Conservation (phyloP, 306 rosid species). For the Rosa lucieae region DNA sequence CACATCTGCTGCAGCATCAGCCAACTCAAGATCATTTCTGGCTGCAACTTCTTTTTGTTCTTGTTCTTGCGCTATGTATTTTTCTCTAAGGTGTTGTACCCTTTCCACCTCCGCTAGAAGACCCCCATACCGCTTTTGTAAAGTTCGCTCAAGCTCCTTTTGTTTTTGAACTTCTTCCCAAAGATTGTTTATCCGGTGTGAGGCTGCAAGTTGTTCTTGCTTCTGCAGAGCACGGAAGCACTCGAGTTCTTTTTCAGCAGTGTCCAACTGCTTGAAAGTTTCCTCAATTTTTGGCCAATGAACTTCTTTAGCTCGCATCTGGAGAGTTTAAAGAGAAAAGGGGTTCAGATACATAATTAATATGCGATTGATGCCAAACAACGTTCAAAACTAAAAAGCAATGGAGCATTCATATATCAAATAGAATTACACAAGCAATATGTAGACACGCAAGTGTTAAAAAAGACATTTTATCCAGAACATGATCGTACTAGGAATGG, state of each 20-base stretch:
- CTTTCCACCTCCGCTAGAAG: constrained; percentile 57
- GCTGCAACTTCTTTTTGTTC: constrained; percentile 54
- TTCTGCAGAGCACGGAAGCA: constrained; percentile 81
- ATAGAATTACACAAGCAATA: neutral
- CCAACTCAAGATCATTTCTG: constrained; percentile 38
- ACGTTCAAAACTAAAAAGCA: neutral
- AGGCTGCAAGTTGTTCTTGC: constrained; percentile 81
- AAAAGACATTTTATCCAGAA: neutral
- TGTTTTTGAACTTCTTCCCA: constrained; percentile 84
- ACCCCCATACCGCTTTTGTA: constrained; percentile 72
- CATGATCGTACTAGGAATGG: neutral
- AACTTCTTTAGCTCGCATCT: constrained; percentile 69
- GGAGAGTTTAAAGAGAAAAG: constrained; percentile 27
- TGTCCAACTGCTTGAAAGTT: constrained; percentile 80
- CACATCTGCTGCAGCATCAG: constrained; percentile 38
- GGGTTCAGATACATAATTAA: neutral
- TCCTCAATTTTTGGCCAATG: constrained; percentile 90
- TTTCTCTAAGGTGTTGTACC: constrained; percentile 45
- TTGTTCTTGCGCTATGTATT: constrained; percentile 44
- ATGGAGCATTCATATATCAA: neutral
- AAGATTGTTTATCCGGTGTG: constrained; percentile 66
- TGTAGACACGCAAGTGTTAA: neutral
- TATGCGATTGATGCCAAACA: neutral
- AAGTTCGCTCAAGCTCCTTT: constrained; percentile 74
- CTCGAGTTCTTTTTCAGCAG: constrained; percentile 86